Conservation (phyloP, 2,329 filamentous ascomycete species). For the Cercospora zeina region DNA sequence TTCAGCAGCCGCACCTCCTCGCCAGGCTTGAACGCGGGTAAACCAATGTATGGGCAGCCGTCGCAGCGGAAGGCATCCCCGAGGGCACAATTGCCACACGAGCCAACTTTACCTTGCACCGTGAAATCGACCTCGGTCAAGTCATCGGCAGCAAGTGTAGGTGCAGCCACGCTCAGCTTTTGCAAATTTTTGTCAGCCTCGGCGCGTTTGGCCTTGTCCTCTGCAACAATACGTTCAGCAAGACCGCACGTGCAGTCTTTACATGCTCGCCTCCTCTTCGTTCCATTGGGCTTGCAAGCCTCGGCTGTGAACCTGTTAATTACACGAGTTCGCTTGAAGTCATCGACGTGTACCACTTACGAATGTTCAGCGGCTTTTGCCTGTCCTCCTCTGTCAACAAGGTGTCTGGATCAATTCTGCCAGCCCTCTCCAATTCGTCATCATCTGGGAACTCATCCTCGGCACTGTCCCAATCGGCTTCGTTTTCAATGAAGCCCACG, state of each 20-base stretch:
- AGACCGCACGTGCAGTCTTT: constrained; percentile 98
- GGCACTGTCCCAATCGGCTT: constrained; percentile 60
- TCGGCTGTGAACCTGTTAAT: constrained; percentile 57
- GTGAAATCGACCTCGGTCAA: constrained; percentile 93
- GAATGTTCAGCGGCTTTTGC: constrained; percentile 72
- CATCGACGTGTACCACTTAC: constrained; percentile 51
- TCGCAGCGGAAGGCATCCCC: constrained; percentile 74
- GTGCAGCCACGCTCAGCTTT: constrained; percentile 49
- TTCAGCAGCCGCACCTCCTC: constrained; percentile 89
- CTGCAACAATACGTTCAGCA: constrained; percentile 78
- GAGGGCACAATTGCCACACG: constrained; percentile 89
- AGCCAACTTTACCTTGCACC: constrained; percentile 93
- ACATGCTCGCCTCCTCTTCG: constrained; percentile 88
- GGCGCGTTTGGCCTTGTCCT: constrained; percentile 70
- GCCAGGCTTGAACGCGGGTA: constrained; percentile 94
- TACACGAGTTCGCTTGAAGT: too few relatives aligned
- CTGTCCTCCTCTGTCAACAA: constrained; percentile 84
- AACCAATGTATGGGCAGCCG: constrained; percentile 79
- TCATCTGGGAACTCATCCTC: constrained; percentile 42
- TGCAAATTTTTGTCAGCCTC: constrained; percentile 61
- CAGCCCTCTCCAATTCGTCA: constrained; percentile 61
- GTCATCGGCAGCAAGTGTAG: constrained; percentile 72
- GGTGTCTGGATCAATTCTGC: constrained; percentile 87
- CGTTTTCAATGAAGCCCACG: constrained; percentile 68
- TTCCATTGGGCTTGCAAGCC: constrained; percentile 78